phyloP scores from a whole-genome alignment of 106 monocot genomes.

The Dendrobium catenatum region DNA sequence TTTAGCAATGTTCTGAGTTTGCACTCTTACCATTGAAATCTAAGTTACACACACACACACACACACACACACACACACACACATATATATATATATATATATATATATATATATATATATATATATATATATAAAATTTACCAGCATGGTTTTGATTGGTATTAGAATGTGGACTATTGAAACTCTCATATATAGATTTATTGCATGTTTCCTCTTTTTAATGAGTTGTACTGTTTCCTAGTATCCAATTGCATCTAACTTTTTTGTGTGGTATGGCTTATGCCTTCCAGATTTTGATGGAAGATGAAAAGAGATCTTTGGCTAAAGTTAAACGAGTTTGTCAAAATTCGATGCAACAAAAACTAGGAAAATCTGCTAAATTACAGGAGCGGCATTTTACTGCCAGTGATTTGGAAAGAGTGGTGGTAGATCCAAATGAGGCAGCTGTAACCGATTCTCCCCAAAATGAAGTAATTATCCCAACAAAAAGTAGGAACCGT shows the following conservation, averaged over 20 bases:
- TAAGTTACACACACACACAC: too few species aligned
- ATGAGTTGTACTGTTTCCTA: neutral
- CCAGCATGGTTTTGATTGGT: neutral
- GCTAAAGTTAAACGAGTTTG: constrained; percentile 41
- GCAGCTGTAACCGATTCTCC: constrained; percentile 19
- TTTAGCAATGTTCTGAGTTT: too few species aligned
- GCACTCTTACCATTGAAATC: too few species aligned
- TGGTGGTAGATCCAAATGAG: constrained; percentile 25
- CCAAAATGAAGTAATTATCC: constrained; percentile 23
- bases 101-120: too few species aligned
- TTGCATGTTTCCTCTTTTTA: neutral
- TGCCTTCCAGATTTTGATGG: constrained; percentile 10
- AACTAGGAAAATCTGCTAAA: constrained; percentile 45
- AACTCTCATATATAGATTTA: neutral
- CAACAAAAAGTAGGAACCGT: constrained; percentile 33
- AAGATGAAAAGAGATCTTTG: constrained; percentile 49
- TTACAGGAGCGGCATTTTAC: constrained; percentile 34
- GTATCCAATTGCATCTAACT: neutral
- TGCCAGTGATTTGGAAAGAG: constrained; percentile 30
- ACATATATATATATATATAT: too few species aligned
- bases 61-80: too few species aligned
- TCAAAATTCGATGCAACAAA: constrained; percentile 34
- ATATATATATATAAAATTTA: too few species aligned
- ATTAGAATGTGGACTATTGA: neutral
- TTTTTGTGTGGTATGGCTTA: neutral